Base-by-base conservation (phyloP, 2,329 filamentous ascomycete genomes). In the Fusarium pseudograminearum region DNA sequence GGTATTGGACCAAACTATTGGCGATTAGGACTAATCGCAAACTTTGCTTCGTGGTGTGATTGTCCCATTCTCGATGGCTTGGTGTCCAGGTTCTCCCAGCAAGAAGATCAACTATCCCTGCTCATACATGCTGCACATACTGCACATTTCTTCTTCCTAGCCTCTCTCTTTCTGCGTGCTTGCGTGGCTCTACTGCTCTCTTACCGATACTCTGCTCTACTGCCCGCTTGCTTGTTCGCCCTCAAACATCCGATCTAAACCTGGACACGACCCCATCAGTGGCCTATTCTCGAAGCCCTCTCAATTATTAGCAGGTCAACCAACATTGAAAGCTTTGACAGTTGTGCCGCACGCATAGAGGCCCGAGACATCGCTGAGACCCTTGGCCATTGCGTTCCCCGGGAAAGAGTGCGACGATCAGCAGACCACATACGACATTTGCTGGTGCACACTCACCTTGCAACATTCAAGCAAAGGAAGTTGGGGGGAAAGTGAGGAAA, bases 341-440 rank as follows among this genome's bases (percentile, higher is more conserved):
- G 28, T 24, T 20, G 48, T 36, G 48, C n/a, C 26, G 33, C 40
- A 34, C 40, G 52, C 48, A 62, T 38, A 62, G 61, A 42, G 52
- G 44, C 62, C 48, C 62, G 61, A 70, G 67, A 70, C 67, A 70
- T 56, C 57, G 28, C 38, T 30, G 53, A 70, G 58, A 70, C 61
- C 51, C 59, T 71, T 44, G 36, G 18, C 18, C 50, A 68, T 63
- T 54, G 14, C 42, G 33, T 44, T 36, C 15, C 14, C 40, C 31
- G 28, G 24, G 40, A 28, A 42, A 47, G 36, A 31, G 48, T 31
- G 38, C 48, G 57, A 47, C 40, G 52, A 67, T 62, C 61, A 52
- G 24, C 42, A 44, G 38, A 31, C 24, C 24, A 52, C 50, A 12
- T 52, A 38, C 52, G 48, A 48, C 52, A 44, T 44, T 57, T 52